A percentile compares a stretch with the other conserved stretches of the same genome.
phyloP scores from a whole-genome alignment of 805 yeast species.

The Suhomyces tanzawaensis region DNA sequence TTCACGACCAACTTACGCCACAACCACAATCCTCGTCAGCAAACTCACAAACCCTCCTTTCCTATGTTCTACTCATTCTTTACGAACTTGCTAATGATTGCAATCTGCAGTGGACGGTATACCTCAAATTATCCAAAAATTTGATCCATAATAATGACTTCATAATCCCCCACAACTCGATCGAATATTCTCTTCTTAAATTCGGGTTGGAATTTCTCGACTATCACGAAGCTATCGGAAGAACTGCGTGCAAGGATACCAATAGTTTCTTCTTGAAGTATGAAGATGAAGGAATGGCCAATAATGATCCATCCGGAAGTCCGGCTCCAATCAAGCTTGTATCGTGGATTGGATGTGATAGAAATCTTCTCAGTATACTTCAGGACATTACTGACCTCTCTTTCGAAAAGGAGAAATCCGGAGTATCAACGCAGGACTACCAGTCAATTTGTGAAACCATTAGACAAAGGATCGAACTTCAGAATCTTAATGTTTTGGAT shows the following conservation, averaged over 20 bases:
- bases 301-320: neutral
- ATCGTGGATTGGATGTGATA: slow-evolving; percentile 35
- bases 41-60: slow-evolving; percentile 18
- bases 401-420: slow-evolving; percentile 19
- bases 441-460: slow-evolving; percentile 14
- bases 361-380: slow-evolving; percentile 20
- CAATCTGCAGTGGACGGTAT: slow-evolving; percentile 19
- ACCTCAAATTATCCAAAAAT: slow-evolving; percentile 18
- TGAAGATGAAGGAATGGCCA: slow-evolving; percentile 11
- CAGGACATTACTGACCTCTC: slow-evolving; percentile 34
- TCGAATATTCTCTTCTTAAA: slow-evolving; percentile 19
- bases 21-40: too few species aligned
- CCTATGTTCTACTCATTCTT: slow-evolving; percentile 21
- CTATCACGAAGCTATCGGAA: slow-evolving; percentile 26
- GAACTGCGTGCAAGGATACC: slow-evolving; percentile 28
- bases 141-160: slow-evolving; percentile 17
- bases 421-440: slow-evolving; percentile 15
- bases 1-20: neutral
- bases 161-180: slow-evolving; percentile 15
- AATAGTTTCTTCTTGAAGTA: slow-evolving; percentile 21
- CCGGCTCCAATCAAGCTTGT: slow-evolving; percentile 11
- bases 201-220: slow-evolving; percentile 24
- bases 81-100: slow-evolving; percentile 29
- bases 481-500: slow-evolving; percentile 15
- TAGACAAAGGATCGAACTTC: slow-evolving; percentile 12